phyloP scores from a whole-genome alignment of 2,329 filamentous ascomycete species.

The Iodosphaeria phyllophila region DNA sequence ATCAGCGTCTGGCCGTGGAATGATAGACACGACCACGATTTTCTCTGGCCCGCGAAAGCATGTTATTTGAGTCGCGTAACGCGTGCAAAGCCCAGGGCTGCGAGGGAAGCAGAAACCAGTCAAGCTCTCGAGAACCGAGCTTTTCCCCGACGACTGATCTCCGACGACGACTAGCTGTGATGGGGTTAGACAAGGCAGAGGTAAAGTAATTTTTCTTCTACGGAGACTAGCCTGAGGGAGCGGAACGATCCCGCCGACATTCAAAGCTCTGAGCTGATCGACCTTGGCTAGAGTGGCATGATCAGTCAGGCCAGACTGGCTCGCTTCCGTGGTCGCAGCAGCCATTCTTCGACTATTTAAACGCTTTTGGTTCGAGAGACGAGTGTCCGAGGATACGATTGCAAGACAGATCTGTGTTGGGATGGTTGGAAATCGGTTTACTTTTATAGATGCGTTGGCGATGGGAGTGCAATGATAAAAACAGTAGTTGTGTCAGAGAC shows the following conservation, averaged over 20 bases:
- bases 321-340: too few species aligned
- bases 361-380: too few species aligned
- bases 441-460: too few species aligned
- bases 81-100: constrained; percentile 8
- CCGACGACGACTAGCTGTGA: constrained; percentile 50
- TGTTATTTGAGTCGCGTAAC: constrained; percentile 10
- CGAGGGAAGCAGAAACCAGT: constrained; percentile 11
- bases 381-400: too few species aligned
- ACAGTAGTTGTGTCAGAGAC: too few species aligned
- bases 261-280: constrained; percentile 10
- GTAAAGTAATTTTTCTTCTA: neutral
- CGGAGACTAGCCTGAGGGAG: constrained; percentile 6
- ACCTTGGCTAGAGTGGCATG: constrained; percentile 9
- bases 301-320: constrained; percentile 7
- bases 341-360: too few species aligned
- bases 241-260: constrained; percentile 8
- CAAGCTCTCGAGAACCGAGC: constrained; percentile 47
- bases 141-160: constrained; percentile 59
- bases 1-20: constrained; percentile 2
- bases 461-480: too few species aligned
- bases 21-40: constrained; percentile 2
- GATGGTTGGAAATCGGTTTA: too few species aligned
- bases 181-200: neutral
- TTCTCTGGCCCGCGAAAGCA: constrained; percentile 2
- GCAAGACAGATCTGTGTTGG: too few species aligned